phyloP scores from a whole-genome alignment of 2,329 filamentous ascomycete species.

The Penicillium sp. region DNA sequence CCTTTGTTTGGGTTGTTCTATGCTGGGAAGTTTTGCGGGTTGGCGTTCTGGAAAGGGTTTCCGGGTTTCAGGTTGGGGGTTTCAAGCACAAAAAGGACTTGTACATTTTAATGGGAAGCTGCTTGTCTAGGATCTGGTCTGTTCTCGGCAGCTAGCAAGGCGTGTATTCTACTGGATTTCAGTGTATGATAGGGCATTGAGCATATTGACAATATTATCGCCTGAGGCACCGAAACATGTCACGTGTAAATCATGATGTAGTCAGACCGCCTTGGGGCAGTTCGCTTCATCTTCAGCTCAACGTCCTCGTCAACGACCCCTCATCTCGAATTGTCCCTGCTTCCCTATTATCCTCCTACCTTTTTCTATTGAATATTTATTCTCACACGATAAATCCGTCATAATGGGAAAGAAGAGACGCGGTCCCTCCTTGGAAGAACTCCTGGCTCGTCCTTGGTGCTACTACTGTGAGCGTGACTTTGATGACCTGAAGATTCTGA shows the following conservation, averaged over 20 bases:
- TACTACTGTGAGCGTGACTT: slow-evolving; percentile 99
- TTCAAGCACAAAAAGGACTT: slow-evolving; percentile 2
- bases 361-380: not conserved
- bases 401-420: slow-evolving; percentile 89
- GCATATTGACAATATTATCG: not conserved
- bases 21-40: not conserved
- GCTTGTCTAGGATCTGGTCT: not conserved
- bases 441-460: slow-evolving; percentile 88
- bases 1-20: not conserved
- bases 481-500: slow-evolving; percentile 93
- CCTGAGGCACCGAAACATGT: slow-evolving; percentile 2
- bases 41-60: slow-evolving; percentile 2
- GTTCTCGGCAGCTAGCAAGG: not conserved
- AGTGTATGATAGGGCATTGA: slow-evolving; percentile 14
- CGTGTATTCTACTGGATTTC: slow-evolving; percentile 12
- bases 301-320: not conserved
- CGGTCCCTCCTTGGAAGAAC: slow-evolving; percentile 81
- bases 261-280: not conserved
- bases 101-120: slow-evolving; percentile 14
- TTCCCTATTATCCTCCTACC: not conserved
- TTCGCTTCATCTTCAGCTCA: not conserved
- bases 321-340: not conserved
- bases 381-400: slow-evolving; percentile 6
- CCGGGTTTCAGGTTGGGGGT: not conserved
- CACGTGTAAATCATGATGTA: not conserved